A percentile compares a stretch with the other conserved stretches of the same genome.
Evolutionary conservation across 2,329 filamentous ascomycete genomes (phyloP).

Genomic region (Trichoderma asperellum): DNA sequence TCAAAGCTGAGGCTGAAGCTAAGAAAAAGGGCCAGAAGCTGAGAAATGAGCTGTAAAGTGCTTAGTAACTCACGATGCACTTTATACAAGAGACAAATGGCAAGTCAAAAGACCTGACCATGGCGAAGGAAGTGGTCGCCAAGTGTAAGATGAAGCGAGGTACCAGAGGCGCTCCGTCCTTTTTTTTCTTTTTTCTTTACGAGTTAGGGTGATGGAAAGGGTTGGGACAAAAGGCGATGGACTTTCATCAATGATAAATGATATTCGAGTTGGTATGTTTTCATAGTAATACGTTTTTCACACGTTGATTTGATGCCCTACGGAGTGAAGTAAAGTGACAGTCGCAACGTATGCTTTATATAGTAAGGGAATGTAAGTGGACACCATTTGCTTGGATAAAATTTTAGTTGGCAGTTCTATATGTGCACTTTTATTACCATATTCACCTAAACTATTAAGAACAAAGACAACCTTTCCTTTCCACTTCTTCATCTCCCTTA

Average conservation of each 20-base stretch:
- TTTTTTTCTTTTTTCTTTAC: not conserved
- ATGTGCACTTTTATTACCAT: conserved; percentile 22
- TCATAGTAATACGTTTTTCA: conserved; percentile 5
- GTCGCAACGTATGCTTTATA: not conserved
- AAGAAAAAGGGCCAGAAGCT: conserved; percentile 41
- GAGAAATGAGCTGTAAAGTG: conserved; percentile 55
- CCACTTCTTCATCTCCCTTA: conserved; percentile 40
- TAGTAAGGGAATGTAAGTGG: not conserved
- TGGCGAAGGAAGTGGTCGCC: not conserved
- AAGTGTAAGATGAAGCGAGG: conserved; percentile 16
- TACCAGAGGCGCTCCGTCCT: not conserved
- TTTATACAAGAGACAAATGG: not conserved
- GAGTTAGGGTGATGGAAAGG: conserved; percentile 4
- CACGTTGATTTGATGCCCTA: not conserved
- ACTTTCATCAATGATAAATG: not conserved
- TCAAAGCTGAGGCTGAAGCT: conserved; percentile 40
- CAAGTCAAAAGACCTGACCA: not conserved
- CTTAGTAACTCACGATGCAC: not conserved
- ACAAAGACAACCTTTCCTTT: not conserved
- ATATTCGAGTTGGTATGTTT: not conserved
- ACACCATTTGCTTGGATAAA: not conserved
- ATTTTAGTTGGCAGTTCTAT: not conserved
- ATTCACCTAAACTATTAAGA: conserved; percentile 11
- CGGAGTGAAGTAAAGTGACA: not conserved
- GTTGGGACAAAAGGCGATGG: conserved; percentile 2